Base-by-base conservation (phyloP, 768 basidiomycete genomes). In the Mycena capillaripes region DNA sequence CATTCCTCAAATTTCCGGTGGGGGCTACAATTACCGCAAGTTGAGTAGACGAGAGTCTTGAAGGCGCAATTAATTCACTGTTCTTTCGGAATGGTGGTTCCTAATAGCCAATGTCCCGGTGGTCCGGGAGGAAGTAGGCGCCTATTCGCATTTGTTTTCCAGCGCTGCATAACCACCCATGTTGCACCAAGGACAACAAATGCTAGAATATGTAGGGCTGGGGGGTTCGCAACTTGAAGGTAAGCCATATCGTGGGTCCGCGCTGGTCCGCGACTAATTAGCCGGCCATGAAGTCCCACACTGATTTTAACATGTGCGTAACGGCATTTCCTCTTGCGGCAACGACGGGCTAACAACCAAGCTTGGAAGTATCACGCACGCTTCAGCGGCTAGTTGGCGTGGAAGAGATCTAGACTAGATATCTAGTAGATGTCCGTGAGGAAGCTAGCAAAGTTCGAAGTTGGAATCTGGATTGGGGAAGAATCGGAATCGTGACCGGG, bases 1-100 rank as follows among this genome's bases (percentile, higher is more conserved):
- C 90, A 91, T 72, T 89, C 85, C 42, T 89, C 87, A 64, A 91
- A 91, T 63, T 86, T 81, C 25, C 87, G 85, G 70, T 88, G 87
- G 0, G 85, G 83, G 67, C 87, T 88, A 52, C 5, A 23, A 25
- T 32, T 30, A 23, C n/a, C 17, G 19, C 34, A n/a, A n/a, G n/a
- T 29, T 57, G 23, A 34, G 25, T 14, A 64, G 3, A 42, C 2
- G n/a, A 16, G 40, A 17, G n/a, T 5, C 9, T 9, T 38, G 21
- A 10, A 23, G 16, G 0, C 16, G 38, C 38, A 10, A 16, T 25
- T 16, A 10, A 80, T 84, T 52, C 75, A 87, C 86, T 86, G 87
- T 29, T 82, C 80, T 23, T 77, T 79, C 0, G 86, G 87, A 25
- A 86, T 79, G 0, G 75, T 64, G 66, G 85, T 84, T 12, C 87